These are phyloP conservation scores for Canavalia gladiata DNA, from an alignment of 306 rosid species.

Conservation along the genomic window DNA sequence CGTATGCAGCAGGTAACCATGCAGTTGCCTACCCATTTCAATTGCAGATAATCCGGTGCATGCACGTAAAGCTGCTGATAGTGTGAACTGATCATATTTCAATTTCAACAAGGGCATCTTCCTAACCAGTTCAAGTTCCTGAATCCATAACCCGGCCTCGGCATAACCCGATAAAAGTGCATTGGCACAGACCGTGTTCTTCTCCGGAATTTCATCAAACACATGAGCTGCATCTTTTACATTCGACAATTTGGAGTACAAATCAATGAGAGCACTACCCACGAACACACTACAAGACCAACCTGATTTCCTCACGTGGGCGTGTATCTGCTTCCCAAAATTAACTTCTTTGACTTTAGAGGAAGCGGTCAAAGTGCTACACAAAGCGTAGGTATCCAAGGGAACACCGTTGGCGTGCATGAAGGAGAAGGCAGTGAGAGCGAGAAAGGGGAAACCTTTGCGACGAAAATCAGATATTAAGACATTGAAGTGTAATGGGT, in stretches of 20 bases:
- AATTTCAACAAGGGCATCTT: constrained; percentile 68
- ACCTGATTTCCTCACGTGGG: constrained; percentile 64
- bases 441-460: constrained; percentile 60
- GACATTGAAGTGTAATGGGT: constrained; percentile 61
- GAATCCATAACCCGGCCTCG: constrained; percentile 70
- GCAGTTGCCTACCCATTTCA: constrained; percentile 75
- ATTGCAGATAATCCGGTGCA: constrained; percentile 73
- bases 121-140: constrained; percentile 63
- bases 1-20: constrained; percentile 61
- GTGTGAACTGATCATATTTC: constrained; percentile 69
- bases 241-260: constrained; percentile 59
- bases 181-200: constrained; percentile 75
- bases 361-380: constrained; percentile 70
- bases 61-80: constrained; percentile 71
- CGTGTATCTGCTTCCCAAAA: constrained; percentile 68
- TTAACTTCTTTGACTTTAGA: constrained; percentile 53
- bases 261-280: constrained; percentile 75
- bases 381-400: constrained; percentile 71
- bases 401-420: constrained; percentile 66
- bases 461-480: constrained; percentile 59
- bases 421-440: constrained; percentile 66
- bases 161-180: constrained; percentile 72
- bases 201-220: constrained; percentile 84
- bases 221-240: constrained; percentile 61
- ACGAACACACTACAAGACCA: constrained; percentile 76